These are phyloP conservation scores for Zymoseptoria ardabiliae DNA, from an alignment of 2,329 filamentous ascomycete species.

Conservation along the genomic window DNA sequence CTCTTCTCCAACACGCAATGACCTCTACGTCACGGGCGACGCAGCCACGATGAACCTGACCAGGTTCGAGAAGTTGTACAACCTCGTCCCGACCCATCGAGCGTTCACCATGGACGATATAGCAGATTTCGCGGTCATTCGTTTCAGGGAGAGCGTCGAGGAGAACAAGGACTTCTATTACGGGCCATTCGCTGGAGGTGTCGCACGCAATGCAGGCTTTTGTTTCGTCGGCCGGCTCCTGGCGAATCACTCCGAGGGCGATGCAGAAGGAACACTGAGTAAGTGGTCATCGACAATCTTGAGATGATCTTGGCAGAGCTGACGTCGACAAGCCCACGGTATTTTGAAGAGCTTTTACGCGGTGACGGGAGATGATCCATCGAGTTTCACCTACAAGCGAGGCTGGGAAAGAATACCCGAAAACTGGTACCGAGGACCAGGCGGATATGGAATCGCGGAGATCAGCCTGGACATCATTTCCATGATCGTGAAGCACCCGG, in stretches of 20 bases:
- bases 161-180: conserved; percentile 28
- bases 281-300: conserved; percentile 12
- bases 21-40: conserved; percentile 44
- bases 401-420: conserved; percentile 10
- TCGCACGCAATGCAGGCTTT: conserved; percentile 21
- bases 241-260: conserved; percentile 26
- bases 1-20: conserved; percentile 45
- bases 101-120: conserved; percentile 26
- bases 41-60: conserved; percentile 46
- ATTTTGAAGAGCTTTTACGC: conserved; percentile 18
- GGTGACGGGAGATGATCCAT: conserved; percentile 2
- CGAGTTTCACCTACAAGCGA: conserved; percentile 11
- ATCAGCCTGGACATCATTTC: conserved; percentile 7
- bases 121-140: conserved; percentile 21
- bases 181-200: conserved; percentile 23
- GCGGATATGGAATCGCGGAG: conserved; percentile 6
- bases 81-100: conserved; percentile 15
- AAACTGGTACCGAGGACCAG: conserved; percentile 17
- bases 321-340: conserved; percentile 3
- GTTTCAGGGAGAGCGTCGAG: conserved; percentile 19
- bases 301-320: not conserved
- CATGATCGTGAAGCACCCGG: conserved; percentile 8
- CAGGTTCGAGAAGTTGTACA: conserved; percentile 44
- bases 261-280: conserved; percentile 25
- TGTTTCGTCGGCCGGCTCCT: conserved; percentile 22